phyloP scores from a whole-genome alignment of 2,329 filamentous ascomycete species.

The Emergomyces pasteurianus region DNA sequence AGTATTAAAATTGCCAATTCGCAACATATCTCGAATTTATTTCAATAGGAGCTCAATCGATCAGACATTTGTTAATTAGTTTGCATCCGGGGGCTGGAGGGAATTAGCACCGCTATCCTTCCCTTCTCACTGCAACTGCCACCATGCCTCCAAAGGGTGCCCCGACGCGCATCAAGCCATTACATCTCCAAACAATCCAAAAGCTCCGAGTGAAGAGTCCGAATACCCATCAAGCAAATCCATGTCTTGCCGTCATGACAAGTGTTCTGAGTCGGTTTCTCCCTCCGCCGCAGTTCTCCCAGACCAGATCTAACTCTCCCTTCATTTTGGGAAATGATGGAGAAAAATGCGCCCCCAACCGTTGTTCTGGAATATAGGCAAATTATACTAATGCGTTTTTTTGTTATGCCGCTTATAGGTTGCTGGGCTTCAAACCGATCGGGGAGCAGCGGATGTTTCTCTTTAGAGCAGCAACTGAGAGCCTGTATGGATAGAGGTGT shows the following conservation, averaged over 20 bases:
- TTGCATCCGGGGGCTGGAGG: no score
- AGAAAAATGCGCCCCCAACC: background rate
- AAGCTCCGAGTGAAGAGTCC: constrained; percentile 53
- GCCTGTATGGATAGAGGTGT: constrained; percentile 71
- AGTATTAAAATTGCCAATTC: background rate
- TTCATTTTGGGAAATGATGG: background rate
- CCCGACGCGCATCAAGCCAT: constrained; percentile 33
- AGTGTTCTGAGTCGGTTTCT: constrained; percentile 50
- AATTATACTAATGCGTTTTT: background rate
- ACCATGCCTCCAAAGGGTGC: constrained; percentile 34
- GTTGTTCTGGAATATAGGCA: background rate
- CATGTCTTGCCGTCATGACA: constrained; percentile 55
- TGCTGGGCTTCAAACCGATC: constrained; percentile 39
- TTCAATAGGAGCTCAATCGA: background rate
- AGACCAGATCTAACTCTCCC: background rate
- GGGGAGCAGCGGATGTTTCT: constrained; percentile 44
- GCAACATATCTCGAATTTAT: background rate
- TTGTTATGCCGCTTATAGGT: constrained; percentile 16
- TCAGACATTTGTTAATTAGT: background rate
- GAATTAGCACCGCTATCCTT: background rate
- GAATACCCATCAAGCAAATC: constrained; percentile 47
- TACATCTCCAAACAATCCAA: constrained; percentile 36
- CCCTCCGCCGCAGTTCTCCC: background rate
- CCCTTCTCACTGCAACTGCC: constrained; percentile 3
- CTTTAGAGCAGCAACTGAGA: constrained; percentile 49